These are phyloP conservation scores for Stephanodiscus triporus DNA, from an alignment of 108 stramenopile genomes.

Conservation along the genomic window DNA sequence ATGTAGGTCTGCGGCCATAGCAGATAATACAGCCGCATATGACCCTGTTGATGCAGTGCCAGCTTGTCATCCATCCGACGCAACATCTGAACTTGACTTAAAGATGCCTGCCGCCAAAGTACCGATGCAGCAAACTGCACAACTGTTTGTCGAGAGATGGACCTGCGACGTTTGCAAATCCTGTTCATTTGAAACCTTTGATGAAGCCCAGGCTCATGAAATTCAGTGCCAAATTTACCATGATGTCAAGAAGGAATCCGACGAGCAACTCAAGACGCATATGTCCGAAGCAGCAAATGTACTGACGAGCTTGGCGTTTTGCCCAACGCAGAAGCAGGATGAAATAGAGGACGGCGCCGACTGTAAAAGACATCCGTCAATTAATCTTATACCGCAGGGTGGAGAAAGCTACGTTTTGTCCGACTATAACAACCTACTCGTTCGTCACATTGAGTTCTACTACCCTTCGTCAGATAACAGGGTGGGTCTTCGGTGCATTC, in stretches of 20 bases:
- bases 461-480: conserved; percentile 41
- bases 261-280: conserved; percentile 5
- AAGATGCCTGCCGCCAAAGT: conserved; percentile 1
- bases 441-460: conserved; percentile 52
- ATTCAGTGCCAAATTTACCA: conserved; percentile 20
- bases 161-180: conserved; percentile 38
- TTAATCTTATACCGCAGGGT: conserved; percentile 31
- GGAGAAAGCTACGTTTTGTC: conserved; percentile 26
- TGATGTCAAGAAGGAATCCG: conserved; percentile 8
- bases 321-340: not conserved
- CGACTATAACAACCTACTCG: conserved; percentile 56
- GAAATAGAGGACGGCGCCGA: not conserved
- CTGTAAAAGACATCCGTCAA: conserved; percentile 19
- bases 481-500: conserved; percentile 52
- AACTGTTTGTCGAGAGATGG: conserved; percentile 18
- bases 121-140: not conserved
- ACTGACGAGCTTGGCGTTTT: conserved; percentile 28
- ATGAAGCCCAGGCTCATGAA: conserved; percentile 39
- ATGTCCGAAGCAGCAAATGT: conserved; percentile 20
- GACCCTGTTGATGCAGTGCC: not conserved
- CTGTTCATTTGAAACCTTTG: conserved; percentile 35
- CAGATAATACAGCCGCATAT: not conserved
- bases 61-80: not conserved
- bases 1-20: not conserved
- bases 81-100: not conserved